A percentile compares a stretch with the other conserved stretches of the same genome.
Conservation (phyloP, 495 filamentous ascomycete genomes). For the Astrothelium macrocarpum region DNA sequence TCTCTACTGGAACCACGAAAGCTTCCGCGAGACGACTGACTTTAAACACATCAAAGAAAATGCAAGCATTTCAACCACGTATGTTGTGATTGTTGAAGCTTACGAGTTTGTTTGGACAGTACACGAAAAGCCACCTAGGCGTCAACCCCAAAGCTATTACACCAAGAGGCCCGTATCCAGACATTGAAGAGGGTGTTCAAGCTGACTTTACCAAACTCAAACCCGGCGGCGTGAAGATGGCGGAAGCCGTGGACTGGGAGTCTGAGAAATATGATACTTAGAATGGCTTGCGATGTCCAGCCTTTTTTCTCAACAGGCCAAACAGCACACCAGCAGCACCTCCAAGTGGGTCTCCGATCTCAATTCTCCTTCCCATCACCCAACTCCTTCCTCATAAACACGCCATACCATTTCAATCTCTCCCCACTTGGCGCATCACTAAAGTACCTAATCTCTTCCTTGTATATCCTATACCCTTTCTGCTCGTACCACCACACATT, state of each 20-base stretch:
- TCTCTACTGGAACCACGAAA: conserved; percentile 42
- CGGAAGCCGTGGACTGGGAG: conserved; percentile 25
- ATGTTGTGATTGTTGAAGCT: neutral
- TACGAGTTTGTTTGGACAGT: conserved; percentile 25
- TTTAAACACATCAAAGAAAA: conserved; percentile 50
- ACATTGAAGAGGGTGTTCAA: conserved; percentile 34
- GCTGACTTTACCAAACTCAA: conserved; percentile 31
- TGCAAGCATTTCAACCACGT: conserved; percentile 24
- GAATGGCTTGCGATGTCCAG: neutral
- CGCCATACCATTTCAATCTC: neutral
- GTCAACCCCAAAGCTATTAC: conserved; percentile 34
- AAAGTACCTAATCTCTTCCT: conserved; percentile 7
- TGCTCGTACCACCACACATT: conserved; percentile 6
- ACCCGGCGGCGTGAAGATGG: conserved; percentile 29
- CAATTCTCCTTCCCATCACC: neutral
- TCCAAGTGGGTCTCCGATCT: neutral
- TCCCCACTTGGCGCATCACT: neutral
- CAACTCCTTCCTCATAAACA: neutral
- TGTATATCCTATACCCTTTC: conserved; percentile 7
- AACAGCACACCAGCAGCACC: no score
- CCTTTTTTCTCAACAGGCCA: neutral
- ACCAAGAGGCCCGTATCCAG: conserved; percentile 31
- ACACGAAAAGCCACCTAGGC: conserved; percentile 42
- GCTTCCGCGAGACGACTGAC: conserved; percentile 29
- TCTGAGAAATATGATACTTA: neutral